A percentile compares a stretch with the other conserved stretches of the same genome.
These are phyloP conservation scores for Kodamaea alishanica DNA, from an alignment of 1,139 yeast genomes.

Conservation along the genomic window DNA sequence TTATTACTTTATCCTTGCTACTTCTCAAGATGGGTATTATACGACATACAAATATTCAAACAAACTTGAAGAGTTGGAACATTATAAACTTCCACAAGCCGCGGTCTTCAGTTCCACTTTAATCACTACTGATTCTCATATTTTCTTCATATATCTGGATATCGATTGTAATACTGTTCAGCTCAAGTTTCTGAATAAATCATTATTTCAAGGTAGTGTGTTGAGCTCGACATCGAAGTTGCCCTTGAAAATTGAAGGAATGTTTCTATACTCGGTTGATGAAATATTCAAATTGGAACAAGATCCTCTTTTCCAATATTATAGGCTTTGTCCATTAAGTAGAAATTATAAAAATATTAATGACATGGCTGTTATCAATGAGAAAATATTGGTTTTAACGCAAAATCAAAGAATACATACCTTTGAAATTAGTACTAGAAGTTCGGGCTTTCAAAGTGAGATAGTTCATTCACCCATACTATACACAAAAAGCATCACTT, in stretches of 20 bases:
- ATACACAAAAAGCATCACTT: constrained; percentile 3
- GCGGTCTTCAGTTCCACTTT: constrained; percentile 4
- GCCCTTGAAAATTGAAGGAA: constrained; percentile 2
- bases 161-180: constrained; percentile 5
- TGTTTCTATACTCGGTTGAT: constrained; percentile 1
- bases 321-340: constrained; percentile 2
- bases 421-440: no score
- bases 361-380: constrained; percentile 1
- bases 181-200: constrained; percentile 2
- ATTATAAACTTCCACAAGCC: constrained; percentile 2
- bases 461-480: constrained; percentile 1
- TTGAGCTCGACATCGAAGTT: not conserved
- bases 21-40: no score
- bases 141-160: constrained; percentile 5
- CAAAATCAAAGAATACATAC: not conserved
- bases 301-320: constrained; percentile 6
- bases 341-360: constrained; percentile 1
- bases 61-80: not conserved
- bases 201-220: constrained; percentile 4
- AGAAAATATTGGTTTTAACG: not conserved
- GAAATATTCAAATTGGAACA: constrained; percentile 3
- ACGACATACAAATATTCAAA: not conserved
- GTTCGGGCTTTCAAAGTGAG: not conserved
- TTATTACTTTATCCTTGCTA: no score
- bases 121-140: not conserved